Conservation (phyloP, 1,284 basidiomycete genomes). For the Mycena citricolor region DNA sequence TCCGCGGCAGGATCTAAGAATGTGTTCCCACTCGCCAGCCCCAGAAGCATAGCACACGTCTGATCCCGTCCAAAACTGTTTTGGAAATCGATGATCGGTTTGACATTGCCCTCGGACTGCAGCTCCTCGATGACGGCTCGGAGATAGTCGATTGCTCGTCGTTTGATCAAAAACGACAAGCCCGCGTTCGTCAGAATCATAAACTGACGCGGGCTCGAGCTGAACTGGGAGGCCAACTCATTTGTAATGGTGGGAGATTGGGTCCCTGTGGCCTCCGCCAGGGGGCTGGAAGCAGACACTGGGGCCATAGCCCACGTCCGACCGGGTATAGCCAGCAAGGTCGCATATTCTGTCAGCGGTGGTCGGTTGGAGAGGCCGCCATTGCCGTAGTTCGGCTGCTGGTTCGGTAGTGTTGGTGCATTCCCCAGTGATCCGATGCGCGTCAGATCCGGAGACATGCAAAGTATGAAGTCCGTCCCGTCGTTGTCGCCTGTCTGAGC, state of each 20-base stretch:
- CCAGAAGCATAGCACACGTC: slow-evolving; percentile 89
- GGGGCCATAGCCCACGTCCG: slow-evolving; percentile 80
- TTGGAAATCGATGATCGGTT: slow-evolving; percentile 71
- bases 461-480: slow-evolving; percentile 73
- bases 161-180: slow-evolving; percentile 79
- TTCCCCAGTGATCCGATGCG: slow-evolving; percentile 63
- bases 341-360: slow-evolving; percentile 73
- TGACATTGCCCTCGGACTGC: slow-evolving; percentile 63
- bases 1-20: slow-evolving; percentile 57
- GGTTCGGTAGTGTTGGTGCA: slow-evolving; percentile 40
- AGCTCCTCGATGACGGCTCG: slow-evolving; percentile 73
- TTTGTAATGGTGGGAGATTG: slow-evolving; percentile 60
- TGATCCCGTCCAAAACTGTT: slow-evolving; percentile 88
- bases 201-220: slow-evolving; percentile 72
- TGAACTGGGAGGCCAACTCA: slow-evolving; percentile 80
- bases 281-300: slow-evolving; percentile 40
- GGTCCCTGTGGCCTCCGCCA: slow-evolving; percentile 41
- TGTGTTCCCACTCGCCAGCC: slow-evolving; percentile 73
- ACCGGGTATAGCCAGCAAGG: slow-evolving; percentile 75
- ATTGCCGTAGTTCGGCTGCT: slow-evolving; percentile 34
- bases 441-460: slow-evolving; percentile 76
- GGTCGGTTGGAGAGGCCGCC: slow-evolving; percentile 49
- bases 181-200: slow-evolving; percentile 87
- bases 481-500: slow-evolving; percentile 72
- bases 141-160: slow-evolving; percentile 82